Base-by-base conservation (phyloP, 768 basidiomycete genomes). In the Serendipita indica region DNA sequence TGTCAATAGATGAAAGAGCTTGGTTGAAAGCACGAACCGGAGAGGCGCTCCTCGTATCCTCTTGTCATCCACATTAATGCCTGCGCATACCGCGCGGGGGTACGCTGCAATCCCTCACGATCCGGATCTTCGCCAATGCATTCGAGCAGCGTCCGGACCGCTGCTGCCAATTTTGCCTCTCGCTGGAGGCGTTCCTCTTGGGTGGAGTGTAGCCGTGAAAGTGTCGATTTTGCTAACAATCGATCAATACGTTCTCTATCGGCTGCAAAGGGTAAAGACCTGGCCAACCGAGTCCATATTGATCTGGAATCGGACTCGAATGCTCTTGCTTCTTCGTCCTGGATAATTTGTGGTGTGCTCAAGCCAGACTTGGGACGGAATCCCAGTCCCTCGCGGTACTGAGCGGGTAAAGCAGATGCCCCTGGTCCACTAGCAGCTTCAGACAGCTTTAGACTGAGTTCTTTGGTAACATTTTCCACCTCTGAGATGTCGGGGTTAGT, bases 21-120 rank as follows among this genome's bases (percentile, higher is more conserved):
- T 34, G 52, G 54, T 56, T 56, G 52, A 60, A 33, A 60, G 60
- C 32, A 63, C 68, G 57, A 58, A 91, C 92, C 89, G 72, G 84
- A 81, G 63, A 99, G 72, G 63, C 89, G 81, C 69, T 98, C 93
- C 69, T 98, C 96, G 71, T 99, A 99, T 7, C 96, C 96, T 68
- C 86, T 83, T 33, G 96, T 98, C 93, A 98, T 96, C 91, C 91
- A 98, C 77, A 99, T 80, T 58, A 99, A 75, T 27, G 96, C 91
- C 72, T 98, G 89, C 22, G 93, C 92, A 71, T 96, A 99, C 35
- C 96, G 79, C 64, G 93, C 89, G 25, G 96, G 96, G 1, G 96
- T 99, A 66, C 83, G 81, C 57, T 84, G 72, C 20, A 99, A 76
- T 16, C 96, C 96, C 68, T 98, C 94, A 33, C 96, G 79, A 69